Base-by-base conservation (phyloP, 73 alveolate genomes). In the Effrenium voratum region DNA sequence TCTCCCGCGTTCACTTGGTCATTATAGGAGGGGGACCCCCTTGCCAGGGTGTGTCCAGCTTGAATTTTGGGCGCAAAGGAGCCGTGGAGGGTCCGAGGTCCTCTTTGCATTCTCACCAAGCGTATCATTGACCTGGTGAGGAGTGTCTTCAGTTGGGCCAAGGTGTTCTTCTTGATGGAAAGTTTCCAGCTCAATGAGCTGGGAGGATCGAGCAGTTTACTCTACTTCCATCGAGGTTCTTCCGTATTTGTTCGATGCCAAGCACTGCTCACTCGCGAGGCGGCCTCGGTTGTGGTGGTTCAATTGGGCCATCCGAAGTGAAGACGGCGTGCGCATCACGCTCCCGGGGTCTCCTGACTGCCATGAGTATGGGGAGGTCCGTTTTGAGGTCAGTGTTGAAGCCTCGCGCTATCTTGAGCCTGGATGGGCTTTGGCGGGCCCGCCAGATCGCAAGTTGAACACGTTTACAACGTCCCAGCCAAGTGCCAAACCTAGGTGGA, bases 391-490 rank as follows among this genome's bases (percentile, higher is more conserved):
- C 1, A 13, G 13, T 19, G 22, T n/a, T 28, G 40, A 8, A 8
- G 13, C 75, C 10, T 1, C 22, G 10, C 38, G 40, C 30, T 60
- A 19, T 38, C 75, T 60, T 13, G 6, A 8, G 30, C 75, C 75
- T 19, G 75, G 75, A 19, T 60, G 75, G 75, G 34, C 22, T n/a
- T 60, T 60, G 75, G 75, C 75, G 75, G 75, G 75, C n/a, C n/a
- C n/a, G 22, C 2, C 75, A 19, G 75, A 4, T 0, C 75, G 30
- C 13, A 63, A 63, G n/a, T 38, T 60, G 0, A n/a, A n/a, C 0
- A 28, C 75, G 75, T 60, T 60, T 38, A 60, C 75, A 13, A 60
- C 34, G 30, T 60, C 75, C 13, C 38, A 60, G 38, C 75, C 75
- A 13, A 60, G 30, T n/a, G 75, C 38, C 30, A 60, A 4, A 28